phyloP scores from a whole-genome alignment of 805 yeast genomes.

The Saturnispora diversa region DNA sequence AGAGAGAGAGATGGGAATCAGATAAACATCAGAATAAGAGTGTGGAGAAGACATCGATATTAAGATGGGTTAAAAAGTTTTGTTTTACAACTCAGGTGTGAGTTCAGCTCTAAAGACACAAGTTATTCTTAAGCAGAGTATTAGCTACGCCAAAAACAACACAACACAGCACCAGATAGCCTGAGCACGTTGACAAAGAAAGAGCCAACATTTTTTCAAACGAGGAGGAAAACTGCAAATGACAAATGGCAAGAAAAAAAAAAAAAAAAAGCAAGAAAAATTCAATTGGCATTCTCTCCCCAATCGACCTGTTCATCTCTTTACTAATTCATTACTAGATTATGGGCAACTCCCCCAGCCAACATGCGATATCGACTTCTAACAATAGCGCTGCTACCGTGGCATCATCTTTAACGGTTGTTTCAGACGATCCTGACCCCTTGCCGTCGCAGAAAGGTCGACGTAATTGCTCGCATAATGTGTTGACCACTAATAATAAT shows the following conservation, averaged over 20 bases:
- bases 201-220: not conserved
- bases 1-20: not conserved
- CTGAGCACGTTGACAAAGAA: not conserved
- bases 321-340: not conserved
- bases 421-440: conserved; percentile 30
- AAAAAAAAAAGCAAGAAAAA: not conserved
- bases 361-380: not conserved
- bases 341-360: conserved; percentile 11
- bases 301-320: no score
- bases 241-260: not conserved
- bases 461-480: conserved; percentile 7
- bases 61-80: no score
- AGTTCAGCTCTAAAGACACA: no score
- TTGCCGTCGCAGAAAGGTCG: conserved; percentile 25
- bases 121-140: no score
- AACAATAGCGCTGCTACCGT: not conserved
- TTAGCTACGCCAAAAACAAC: no score
- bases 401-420: conserved; percentile 1
- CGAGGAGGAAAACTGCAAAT: not conserved
- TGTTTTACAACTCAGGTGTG: no score
- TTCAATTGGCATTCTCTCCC: not conserved
- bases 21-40: not conserved
- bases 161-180: no score
- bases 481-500: conserved; percentile 12
- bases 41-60: not conserved